Evolutionary conservation across 768 basidiomycete genomes (phyloP).

Genomic region (Coprinellus micaceus): DNA sequence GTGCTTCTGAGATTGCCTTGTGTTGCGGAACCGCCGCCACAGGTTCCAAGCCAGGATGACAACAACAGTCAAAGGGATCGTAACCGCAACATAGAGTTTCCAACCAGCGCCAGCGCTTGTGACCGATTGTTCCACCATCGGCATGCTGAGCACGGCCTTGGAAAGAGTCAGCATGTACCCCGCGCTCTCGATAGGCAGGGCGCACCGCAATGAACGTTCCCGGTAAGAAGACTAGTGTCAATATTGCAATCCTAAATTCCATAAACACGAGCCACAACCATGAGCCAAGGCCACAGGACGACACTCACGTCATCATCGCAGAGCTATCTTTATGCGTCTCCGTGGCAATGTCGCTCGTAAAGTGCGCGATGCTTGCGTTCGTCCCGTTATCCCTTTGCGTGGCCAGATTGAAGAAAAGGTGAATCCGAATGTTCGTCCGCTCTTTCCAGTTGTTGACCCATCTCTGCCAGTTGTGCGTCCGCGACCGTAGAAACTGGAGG

Average conservation of each 20-base stretch:
- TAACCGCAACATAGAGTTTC: conserved; percentile 1
- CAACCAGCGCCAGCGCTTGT: not conserved
- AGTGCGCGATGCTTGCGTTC: not conserved
- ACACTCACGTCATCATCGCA: conserved; percentile 5
- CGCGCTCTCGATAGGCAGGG: too few relatives aligned
- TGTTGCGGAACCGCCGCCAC: not conserved
- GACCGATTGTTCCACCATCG: not conserved
- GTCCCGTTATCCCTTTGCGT: conserved; percentile 1
- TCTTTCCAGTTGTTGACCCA: conserved; percentile 4
- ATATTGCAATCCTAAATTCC: conserved; percentile 1
- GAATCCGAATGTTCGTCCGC: conserved; percentile 1
- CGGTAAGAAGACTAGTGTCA: conserved; percentile 4
- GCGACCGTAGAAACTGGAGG: not conserved
- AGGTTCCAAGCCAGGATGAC: not conserved
- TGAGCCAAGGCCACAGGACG: not conserved
- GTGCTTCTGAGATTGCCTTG: too few relatives aligned
- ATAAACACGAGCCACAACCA: not conserved
- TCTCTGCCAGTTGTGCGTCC: not conserved
- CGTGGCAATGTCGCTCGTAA: not conserved
- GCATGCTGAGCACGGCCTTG: conserved; percentile 4
- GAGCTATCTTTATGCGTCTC: conserved; percentile 2
- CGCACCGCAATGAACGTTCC: conserved; percentile 3
- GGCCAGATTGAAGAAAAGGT: conserved; percentile 4
- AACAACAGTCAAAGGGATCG: conserved; percentile 1
- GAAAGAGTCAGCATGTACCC: not conserved